These are phyloP conservation scores for Tulasnella sp. DNA, from an alignment of 768 basidiomycete species.

Conservation along the genomic window DNA sequence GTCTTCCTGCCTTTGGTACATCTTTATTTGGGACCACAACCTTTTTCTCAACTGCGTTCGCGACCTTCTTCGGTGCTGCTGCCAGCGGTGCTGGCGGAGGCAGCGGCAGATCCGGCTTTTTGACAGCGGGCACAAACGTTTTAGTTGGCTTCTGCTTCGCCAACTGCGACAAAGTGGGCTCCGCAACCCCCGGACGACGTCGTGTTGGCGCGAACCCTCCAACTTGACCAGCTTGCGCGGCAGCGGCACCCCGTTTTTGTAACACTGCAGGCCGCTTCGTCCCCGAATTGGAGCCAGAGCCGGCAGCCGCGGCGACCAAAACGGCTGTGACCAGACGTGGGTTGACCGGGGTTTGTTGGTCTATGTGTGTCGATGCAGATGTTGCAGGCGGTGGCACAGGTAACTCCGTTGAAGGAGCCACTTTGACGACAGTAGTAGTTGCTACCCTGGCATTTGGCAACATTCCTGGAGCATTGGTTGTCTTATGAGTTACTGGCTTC, in stretches of 20 bases:
- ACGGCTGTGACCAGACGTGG: too few species aligned
- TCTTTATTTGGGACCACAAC: neutral
- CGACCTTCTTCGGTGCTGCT: neutral
- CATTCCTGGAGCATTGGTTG: too few species aligned
- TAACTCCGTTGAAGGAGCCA: neutral
- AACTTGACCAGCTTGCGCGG: conserved; percentile 1
- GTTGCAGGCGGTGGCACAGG: neutral
- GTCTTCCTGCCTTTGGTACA: neutral
- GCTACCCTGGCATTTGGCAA: too few species aligned
- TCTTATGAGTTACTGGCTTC: too few species aligned
- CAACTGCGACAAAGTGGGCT: conserved; percentile 14
- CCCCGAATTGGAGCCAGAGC: neutral
- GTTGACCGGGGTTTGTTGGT: too few species aligned
- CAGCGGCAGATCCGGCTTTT: neutral
- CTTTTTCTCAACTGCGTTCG: neutral
- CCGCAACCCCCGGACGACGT: conserved; percentile 5
- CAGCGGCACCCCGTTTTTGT: neutral
- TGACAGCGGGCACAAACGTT: neutral
- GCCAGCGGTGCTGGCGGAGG: neutral
- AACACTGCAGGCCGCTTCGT: conserved; percentile 5
- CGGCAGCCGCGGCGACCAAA: too few species aligned
- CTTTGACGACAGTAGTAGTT: too few species aligned
- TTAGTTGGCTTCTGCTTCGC: conserved; percentile 15
- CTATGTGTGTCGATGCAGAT: too few species aligned
- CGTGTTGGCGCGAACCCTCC: conserved; percentile 9